Percentiles rank a stretch among this genome's conserved stretches.
Conservation (phyloP, 306 rosid genomes). For the Rubus idaeus region DNA sequence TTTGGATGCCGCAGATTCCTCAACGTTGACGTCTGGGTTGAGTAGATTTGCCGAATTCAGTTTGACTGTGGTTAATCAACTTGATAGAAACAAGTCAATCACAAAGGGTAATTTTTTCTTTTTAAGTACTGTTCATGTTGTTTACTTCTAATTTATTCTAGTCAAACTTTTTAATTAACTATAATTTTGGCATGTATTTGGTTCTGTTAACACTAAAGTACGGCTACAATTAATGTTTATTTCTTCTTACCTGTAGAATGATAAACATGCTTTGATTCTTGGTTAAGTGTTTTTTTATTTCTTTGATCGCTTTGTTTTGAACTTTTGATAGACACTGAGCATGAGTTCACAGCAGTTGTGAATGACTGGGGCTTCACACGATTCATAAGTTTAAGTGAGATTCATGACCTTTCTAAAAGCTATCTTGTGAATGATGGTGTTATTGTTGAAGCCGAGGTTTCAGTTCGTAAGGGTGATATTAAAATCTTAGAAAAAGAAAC, state of each 20-base stretch:
- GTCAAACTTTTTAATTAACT: too few relatives aligned
- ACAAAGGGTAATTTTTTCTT: background rate
- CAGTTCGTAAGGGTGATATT: background rate
- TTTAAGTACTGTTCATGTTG: background rate
- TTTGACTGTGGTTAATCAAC: constrained; percentile 8
- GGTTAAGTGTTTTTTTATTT: background rate
- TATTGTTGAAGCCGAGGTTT: constrained; percentile 1
- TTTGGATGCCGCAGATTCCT: constrained; percentile 8
- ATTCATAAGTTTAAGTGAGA: background rate
- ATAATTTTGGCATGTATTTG: too few relatives aligned
- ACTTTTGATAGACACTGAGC: background rate
- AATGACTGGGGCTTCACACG: background rate
- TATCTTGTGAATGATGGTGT: background rate
- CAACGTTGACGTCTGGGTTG: background rate
- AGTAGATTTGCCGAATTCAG: background rate
- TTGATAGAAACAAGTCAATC: background rate
- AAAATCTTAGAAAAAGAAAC: background rate
- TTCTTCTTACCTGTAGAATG: background rate
- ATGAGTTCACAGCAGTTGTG: background rate
- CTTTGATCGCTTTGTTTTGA: background rate
- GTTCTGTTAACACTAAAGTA: background rate
- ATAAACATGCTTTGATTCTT: too few relatives aligned
- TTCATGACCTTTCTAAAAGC: background rate
- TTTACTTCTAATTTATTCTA: background rate
- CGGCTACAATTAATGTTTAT: background rate